These are phyloP conservation scores for Vickermania spadyakhi DNA, from an alignment of 208 protist species.

Conservation along the genomic window DNA sequence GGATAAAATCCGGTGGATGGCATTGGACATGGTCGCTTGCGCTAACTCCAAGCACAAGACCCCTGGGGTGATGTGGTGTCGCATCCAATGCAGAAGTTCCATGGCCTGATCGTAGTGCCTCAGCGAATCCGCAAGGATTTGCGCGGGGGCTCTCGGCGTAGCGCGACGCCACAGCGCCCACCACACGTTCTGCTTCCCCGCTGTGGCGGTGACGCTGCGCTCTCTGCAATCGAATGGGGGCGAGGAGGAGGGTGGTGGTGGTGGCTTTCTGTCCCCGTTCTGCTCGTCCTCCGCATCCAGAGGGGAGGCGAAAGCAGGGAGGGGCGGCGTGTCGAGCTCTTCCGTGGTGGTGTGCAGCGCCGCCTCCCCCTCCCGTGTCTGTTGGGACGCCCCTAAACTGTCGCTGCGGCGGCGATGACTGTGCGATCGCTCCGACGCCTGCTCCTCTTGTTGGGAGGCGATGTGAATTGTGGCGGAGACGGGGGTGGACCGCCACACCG, in stretches of 20 bases:
- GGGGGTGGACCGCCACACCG: background rate
- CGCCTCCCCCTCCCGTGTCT: background rate
- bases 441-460: too few relatives aligned
- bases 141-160: slow-evolving; percentile 30
- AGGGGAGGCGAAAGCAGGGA: background rate
- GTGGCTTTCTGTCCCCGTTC: background rate
- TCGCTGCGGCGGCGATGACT: too few relatives aligned
- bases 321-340: background rate
- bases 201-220: background rate
- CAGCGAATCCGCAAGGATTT: slow-evolving; percentile 38
- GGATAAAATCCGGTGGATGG: slow-evolving; percentile 46
- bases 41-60: slow-evolving; percentile 40
- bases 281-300: background rate
- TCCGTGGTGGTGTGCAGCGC: background rate
- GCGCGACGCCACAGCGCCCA: slow-evolving; percentile 58
- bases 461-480: slow-evolving; percentile 7
- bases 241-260: background rate
- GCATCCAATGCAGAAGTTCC: slow-evolving; percentile 48
- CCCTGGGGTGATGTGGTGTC: slow-evolving; percentile 12
- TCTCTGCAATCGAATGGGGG: too few relatives aligned
- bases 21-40: slow-evolving; percentile 47
- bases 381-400: slow-evolving; percentile 4
- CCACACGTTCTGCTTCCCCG: slow-evolving; percentile 34
- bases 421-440: too few relatives aligned
- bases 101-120: slow-evolving; percentile 28